phyloP scores from a whole-genome alignment of 164 flowering plant genomes.

The Magnolia kwangsiensis region DNA sequence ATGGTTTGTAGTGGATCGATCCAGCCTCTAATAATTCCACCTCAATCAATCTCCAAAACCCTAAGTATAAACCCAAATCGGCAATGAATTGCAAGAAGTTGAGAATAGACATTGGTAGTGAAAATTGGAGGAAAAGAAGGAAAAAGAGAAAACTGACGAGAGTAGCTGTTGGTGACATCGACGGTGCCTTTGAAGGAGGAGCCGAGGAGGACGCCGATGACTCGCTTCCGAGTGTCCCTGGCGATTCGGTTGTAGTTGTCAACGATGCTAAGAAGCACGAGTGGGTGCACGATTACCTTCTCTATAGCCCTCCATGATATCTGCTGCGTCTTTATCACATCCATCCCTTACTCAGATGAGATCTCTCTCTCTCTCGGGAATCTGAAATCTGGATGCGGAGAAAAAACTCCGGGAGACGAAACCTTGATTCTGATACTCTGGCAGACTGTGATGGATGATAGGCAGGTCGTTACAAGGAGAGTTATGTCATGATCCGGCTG shows the following conservation, averaged over 20 bases:
- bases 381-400: too few relatives aligned
- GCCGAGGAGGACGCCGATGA: slow-evolving; percentile 88
- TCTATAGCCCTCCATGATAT: slow-evolving; percentile 67
- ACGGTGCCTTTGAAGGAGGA: slow-evolving; percentile 74
- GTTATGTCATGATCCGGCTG: too few relatives aligned
- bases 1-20: too few relatives aligned
- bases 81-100: too few relatives aligned
- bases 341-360: not conserved
- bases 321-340: slow-evolving; percentile 43
- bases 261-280: slow-evolving; percentile 90
- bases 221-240: slow-evolving; percentile 77
- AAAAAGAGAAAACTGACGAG: slow-evolving; percentile 40
- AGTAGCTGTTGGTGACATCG: slow-evolving; percentile 90
- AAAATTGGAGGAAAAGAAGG: not conserved
- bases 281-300: slow-evolving; percentile 89
- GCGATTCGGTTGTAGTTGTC: slow-evolving; percentile 87
- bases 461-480: too few relatives aligned
- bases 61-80: too few relatives aligned
- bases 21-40: too few relatives aligned
- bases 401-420: not conserved
- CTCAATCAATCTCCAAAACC: too few relatives aligned
- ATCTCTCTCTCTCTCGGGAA: not conserved
- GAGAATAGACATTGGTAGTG: too few relatives aligned
- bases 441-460: too few relatives aligned
- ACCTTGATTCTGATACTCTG: too few relatives aligned